Conservation (phyloP, 2,329 filamentous ascomycete species). For the Trichoderma guizhouense region DNA sequence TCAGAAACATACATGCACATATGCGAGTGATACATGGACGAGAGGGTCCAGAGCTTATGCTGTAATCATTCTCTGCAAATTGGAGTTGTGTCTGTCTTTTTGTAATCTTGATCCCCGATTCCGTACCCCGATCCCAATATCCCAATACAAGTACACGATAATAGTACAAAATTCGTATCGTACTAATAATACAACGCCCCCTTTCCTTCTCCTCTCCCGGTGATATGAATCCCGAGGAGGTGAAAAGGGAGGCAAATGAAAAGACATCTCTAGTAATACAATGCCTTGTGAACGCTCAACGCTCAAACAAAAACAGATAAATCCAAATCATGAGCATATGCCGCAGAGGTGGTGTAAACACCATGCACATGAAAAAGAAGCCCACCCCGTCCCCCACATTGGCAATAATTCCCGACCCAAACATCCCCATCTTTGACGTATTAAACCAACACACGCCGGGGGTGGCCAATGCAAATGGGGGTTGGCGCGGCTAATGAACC, state of each 20-base stretch:
- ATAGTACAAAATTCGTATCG: neutral
- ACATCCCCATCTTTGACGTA: neutral
- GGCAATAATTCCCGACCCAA: neutral
- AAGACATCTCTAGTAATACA: slow-evolving; percentile 5
- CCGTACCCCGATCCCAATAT: neutral
- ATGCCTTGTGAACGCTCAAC: slow-evolving; percentile 16
- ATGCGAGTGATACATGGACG: neutral
- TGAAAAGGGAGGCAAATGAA: slow-evolving; percentile 1
- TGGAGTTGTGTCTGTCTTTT: slow-evolving; percentile 11
- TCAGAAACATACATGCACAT: neutral
- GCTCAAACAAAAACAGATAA: neutral
- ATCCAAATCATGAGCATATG: neutral
- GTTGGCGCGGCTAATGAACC: neutral
- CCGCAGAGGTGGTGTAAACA: neutral
- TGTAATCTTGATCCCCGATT: neutral
- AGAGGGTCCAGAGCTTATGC: neutral
- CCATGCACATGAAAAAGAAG: neutral
- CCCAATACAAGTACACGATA: neutral
- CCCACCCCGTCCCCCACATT: neutral
- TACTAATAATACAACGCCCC: neutral
- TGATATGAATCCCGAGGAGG: neutral
- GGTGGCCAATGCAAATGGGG: neutral
- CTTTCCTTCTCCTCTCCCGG: neutral
- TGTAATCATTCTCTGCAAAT: slow-evolving; percentile 7
- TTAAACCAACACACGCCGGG: neutral